These are phyloP conservation scores for Candolleomyces eurysporus DNA, from an alignment of 768 basidiomycete species.

Conservation along the genomic window DNA sequence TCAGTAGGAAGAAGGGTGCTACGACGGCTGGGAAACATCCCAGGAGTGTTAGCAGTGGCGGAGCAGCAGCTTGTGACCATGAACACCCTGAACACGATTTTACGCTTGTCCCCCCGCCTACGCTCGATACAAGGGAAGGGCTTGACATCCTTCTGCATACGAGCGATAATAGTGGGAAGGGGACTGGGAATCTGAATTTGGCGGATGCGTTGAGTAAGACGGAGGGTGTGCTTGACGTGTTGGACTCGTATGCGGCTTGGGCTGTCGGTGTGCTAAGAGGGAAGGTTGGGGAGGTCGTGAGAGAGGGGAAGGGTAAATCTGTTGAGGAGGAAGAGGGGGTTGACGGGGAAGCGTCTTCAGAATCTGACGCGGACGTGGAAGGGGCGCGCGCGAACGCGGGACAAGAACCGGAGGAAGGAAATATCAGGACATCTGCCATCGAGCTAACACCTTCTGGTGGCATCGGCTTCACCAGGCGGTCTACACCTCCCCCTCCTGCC, in stretches of 20 bases:
- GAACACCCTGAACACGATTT: not conserved
- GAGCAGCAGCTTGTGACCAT: not conserved
- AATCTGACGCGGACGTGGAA: not conserved
- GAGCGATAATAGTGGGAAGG: not conserved
- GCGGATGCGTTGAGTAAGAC: slow-evolving; percentile 1
- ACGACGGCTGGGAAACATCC: not conserved
- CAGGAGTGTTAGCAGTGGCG: not conserved
- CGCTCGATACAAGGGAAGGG: not conserved
- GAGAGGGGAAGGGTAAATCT: not conserved
- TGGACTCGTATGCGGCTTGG: slow-evolving; percentile 1
- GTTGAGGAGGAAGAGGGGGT: not conserved
- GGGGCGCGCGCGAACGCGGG: not conserved
- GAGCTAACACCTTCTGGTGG: not conserved
- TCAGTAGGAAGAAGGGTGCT: not conserved
- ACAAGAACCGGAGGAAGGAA: not conserved
- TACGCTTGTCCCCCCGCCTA: not conserved
- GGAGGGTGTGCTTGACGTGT: not conserved
- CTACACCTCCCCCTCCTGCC: not conserved
- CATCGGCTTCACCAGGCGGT: not conserved
- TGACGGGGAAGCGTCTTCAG: not conserved
- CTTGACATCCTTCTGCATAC: not conserved
- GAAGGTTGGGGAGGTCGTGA: not conserved
- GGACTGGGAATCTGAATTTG: not conserved
- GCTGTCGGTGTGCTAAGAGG: slow-evolving; percentile 6
- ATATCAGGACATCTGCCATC: not conserved